Evolutionary conservation across 208 protist genomes (phyloP).

Genomic region (Trichomonas vaginalis): DNA sequence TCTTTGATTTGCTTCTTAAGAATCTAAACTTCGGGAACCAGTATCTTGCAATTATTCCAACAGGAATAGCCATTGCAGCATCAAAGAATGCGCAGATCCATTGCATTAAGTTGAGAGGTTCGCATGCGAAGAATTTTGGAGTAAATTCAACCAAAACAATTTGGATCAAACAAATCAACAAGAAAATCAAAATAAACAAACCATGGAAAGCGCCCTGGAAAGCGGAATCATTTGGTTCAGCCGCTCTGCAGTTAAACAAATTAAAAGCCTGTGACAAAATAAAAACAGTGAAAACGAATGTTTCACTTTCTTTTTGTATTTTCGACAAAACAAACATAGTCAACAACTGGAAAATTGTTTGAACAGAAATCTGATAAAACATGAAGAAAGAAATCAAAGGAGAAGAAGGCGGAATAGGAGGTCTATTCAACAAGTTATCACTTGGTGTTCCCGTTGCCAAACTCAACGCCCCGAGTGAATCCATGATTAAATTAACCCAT

Average conservation of each 20-base stretch:
- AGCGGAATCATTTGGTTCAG: neutral
- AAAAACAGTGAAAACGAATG: neutral
- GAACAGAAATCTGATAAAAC: neutral
- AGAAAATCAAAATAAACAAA: neutral
- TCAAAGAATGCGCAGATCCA: neutral
- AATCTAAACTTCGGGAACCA: neutral
- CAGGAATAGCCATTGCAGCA: neutral
- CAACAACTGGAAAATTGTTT: neutral
- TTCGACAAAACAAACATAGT: neutral
- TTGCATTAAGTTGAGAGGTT: neutral
- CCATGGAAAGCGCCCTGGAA: neutral
- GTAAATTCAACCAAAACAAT: neutral
- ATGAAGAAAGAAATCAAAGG: neutral
- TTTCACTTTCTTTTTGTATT: neutral
- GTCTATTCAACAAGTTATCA: neutral
- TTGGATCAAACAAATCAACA: neutral
- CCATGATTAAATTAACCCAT: constrained; percentile 28
- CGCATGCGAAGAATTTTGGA: neutral
- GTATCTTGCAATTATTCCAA: neutral
- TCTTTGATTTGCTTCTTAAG: neutral
- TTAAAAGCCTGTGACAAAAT: neutral
- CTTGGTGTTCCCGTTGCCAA: neutral
- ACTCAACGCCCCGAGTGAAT: constrained; percentile 17
- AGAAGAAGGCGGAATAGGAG: neutral
- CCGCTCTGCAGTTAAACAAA: neutral